These are phyloP conservation scores for Arthrobotrys musiformis DNA, from an alignment of 2,329 filamentous ascomycete species.

Conservation along the genomic window DNA sequence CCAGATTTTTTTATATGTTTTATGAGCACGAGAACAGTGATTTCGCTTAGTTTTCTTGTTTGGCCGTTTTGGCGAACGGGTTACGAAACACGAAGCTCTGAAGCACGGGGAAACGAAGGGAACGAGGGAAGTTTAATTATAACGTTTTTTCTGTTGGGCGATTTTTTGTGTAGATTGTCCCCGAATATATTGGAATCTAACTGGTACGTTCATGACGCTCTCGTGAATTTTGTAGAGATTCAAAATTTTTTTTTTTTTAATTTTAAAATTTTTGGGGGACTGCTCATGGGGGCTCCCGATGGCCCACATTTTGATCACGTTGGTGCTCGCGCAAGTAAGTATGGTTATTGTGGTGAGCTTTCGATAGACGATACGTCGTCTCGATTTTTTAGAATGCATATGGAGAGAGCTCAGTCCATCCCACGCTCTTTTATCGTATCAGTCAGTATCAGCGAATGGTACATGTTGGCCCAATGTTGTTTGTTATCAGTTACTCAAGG, in stretches of 20 bases:
- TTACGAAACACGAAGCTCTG: constrained; percentile 12
- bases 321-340: constrained; percentile 37
- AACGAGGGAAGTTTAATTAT: too few species aligned
- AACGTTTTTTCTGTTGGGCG: too few species aligned
- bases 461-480: constrained; percentile 3
- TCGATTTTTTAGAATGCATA: not conserved
- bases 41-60: constrained; percentile 31
- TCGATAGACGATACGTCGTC: not conserved
- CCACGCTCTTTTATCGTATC: constrained; percentile 35
- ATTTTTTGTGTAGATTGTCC: not conserved
- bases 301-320: constrained; percentile 15
- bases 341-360: constrained; percentile 31
- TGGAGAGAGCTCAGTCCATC: constrained; percentile 47
- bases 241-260: not conserved
- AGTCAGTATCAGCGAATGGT: constrained; percentile 8
- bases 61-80: constrained; percentile 20
- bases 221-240: not conserved
- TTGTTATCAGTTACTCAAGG: constrained; percentile 40
- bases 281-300: not conserved
- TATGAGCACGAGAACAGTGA: constrained; percentile 26
- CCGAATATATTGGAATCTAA: not conserved
- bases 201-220: not conserved
- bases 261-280: too few species aligned
- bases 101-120: constrained; percentile 24
- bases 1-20: too few species aligned